These are phyloP conservation scores for Lecanicillium sp. DNA, from an alignment of 2,329 filamentous ascomycete genomes.

Conservation along the genomic window DNA sequence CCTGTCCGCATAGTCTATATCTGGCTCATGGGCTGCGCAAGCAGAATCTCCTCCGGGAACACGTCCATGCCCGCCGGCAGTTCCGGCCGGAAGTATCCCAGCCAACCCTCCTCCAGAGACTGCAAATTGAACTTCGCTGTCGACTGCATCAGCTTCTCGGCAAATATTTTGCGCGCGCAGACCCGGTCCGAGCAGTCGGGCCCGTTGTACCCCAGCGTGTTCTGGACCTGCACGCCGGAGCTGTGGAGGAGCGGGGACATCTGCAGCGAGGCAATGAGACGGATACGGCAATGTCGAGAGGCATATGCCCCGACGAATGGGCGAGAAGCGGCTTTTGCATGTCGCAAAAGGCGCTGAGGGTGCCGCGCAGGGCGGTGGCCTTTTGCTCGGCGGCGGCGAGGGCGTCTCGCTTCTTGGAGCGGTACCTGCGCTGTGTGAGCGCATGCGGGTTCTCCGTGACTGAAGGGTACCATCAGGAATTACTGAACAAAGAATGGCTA, in stretches of 20 bases:
- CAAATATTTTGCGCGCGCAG: slow-evolving; percentile 1
- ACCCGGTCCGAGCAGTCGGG: slow-evolving; percentile 1
- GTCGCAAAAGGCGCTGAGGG: slow-evolving; percentile 6
- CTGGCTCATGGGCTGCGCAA: slow-evolving; percentile 2
- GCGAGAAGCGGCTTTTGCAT: slow-evolving; percentile 9
- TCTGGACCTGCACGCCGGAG: slow-evolving; percentile 12
- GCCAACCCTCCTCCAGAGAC: not conserved
- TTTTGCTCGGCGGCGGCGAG: slow-evolving; percentile 13
- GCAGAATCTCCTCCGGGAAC: slow-evolving; percentile 6
- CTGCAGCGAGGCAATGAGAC: slow-evolving; percentile 7
- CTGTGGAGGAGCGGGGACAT: slow-evolving; percentile 8
- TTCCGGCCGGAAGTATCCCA: slow-evolving; percentile 5
- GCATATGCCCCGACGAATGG: slow-evolving; percentile 1
- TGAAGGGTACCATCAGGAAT: too few species aligned
- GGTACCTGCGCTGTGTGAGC: slow-evolving; percentile 12
- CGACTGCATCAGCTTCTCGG: not conserved
- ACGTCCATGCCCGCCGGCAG: slow-evolving; percentile 1
- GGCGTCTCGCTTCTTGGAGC: slow-evolving; percentile 12
- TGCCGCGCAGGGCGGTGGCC: slow-evolving; percentile 10
- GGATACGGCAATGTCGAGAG: not conserved
- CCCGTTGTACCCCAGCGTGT: slow-evolving; percentile 7
- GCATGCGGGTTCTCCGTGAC: slow-evolving; percentile 8
- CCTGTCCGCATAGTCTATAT: not conserved
- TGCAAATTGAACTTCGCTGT: not conserved
- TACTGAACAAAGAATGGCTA: not conserved